Evolutionary conservation across 345 rosid species (phyloP).

Genomic region (Eucalyptus erythrocorys): DNA sequence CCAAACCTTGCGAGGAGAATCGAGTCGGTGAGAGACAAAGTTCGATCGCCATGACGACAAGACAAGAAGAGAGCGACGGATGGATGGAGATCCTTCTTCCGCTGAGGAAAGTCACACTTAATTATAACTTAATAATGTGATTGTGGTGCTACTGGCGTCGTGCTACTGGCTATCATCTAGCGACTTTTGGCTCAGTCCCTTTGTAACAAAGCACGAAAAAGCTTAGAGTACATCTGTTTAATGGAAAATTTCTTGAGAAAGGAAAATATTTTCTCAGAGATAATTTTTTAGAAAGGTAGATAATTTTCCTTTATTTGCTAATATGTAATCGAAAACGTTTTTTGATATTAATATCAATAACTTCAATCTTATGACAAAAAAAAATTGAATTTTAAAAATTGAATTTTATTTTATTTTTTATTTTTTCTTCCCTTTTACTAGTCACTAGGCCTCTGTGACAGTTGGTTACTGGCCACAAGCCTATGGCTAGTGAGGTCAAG

Average conservation of each 20-base stretch:
- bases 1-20: too few species aligned
- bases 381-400: too few species aligned
- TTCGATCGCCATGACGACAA: not conserved
- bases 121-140: too few species aligned
- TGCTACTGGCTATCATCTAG: not conserved
- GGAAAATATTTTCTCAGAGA: fast-evolving
- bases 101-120: fast-evolving
- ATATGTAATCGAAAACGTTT: not conserved
- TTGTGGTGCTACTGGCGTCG: not conserved
- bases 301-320: too few species aligned
- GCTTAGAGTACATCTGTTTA: too few species aligned
- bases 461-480: fast-evolving
- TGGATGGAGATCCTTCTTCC: not conserved
- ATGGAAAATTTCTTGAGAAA: fast-evolving
- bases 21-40: not conserved
- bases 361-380: too few species aligned
- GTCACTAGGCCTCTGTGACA: fast-evolving
- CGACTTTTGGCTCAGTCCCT: not conserved
- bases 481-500: fast-evolving
- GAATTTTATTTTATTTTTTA: too few species aligned
- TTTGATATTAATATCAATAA: too few species aligned
- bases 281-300: too few species aligned
- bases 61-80: not conserved
- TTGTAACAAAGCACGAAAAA: not conserved
- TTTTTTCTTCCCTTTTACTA: fast-evolving